Base-by-base conservation (phyloP, 2,329 filamentous ascomycete species). In the Cryphonectria carpinicola region DNA sequence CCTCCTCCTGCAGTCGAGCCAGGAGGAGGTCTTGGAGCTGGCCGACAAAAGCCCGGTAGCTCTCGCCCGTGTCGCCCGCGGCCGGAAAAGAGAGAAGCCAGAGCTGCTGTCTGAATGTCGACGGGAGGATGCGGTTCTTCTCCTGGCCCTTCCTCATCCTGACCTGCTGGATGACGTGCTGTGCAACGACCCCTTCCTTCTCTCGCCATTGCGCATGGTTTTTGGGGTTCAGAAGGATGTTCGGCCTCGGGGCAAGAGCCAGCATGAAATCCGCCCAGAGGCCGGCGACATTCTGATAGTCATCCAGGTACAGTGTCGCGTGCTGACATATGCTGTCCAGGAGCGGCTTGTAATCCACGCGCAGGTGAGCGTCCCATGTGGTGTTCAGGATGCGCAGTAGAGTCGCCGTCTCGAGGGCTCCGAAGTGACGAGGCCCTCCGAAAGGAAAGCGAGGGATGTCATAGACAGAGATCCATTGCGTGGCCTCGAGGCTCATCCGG, bases 391-490 rank as follows among this genome's bases (percentile, higher is more conserved):
- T 46, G 7, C 6, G 10, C 28, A 67, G 17, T 39, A 70, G 49
- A 0, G 17, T 65, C 7, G 28, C 6, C 17, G 60, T 70, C 4
- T 58, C 60, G 22, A 39, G 14, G 1, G 28, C 2, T 11, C 11
- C 8, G n/a, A 35, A 39, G 1, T 3, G 7, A 10, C 32, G 19
- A n/a, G 4, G 4, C 32, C 4, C 32, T 32, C 32, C 32, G 32
- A 32, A 32, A 32, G 32, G 3, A 32, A 32, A 32, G 0, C 5
- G 4, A 22, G 13, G 43, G 7, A 11, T 10, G 37, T 39, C 65
- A 8, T 52, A 70, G 2, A 22, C 63, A 10, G 19, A 35, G 8
- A 70, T n/a, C 69, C 69, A 70, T 11, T 68, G 69, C 28, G 35
- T 37, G 3, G 58, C 69, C 37, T 70, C 69, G 2, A 39, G 46